Base-by-base conservation (phyloP, 179 eudicot genomes). In the Pouteria campechiana region DNA sequence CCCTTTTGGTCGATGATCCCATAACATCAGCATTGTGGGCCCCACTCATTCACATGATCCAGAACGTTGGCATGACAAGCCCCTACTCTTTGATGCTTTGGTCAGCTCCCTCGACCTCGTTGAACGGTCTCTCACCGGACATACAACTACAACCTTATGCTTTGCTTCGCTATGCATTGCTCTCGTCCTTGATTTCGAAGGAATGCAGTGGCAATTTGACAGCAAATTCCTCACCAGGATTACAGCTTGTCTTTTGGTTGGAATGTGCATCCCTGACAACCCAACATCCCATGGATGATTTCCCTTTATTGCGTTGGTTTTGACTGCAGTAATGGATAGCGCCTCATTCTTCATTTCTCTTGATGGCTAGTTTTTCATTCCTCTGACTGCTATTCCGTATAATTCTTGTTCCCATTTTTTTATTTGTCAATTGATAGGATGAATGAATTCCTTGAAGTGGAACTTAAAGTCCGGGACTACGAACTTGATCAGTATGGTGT, bases 401-500 rank as follows among this genome's bases (percentile, higher is more conserved):
- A 29, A 7, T 13, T 14, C 16, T 7, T 44, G 20, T 20, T 35
- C 33, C 5, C 32, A 5, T 44, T 11, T n/a, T 42, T 18, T 29
- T 50, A 37, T 37, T 36, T 38, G 7, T 42, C 42, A 35, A 15
- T 48, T 52, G 39, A 55, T 79, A 84, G 97, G 48, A 80, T 64
- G 78, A 46, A 58, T 25, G 64, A 50, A 29, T 74, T 65, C 57
- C 57, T 70, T 38, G 85, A 81, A 21, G 52, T 84, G n/a, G 92
- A 75, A 67, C 55, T 83, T 38, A 70, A 74, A 57, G 97, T 88
- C 30, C 78, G 97, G 0, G 94, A 88, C 52, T 75, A 78, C 32
- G 94, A 88, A 50, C 58, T 88, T 61, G 94, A 88, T 72, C 94
- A 80, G 54, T 84, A 78, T 58, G 97, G 97, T 36, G 97, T 88